These are phyloP conservation scores for Stenocarpella maydis DNA, from an alignment of 2,329 filamentous ascomycete species.

Conservation along the genomic window DNA sequence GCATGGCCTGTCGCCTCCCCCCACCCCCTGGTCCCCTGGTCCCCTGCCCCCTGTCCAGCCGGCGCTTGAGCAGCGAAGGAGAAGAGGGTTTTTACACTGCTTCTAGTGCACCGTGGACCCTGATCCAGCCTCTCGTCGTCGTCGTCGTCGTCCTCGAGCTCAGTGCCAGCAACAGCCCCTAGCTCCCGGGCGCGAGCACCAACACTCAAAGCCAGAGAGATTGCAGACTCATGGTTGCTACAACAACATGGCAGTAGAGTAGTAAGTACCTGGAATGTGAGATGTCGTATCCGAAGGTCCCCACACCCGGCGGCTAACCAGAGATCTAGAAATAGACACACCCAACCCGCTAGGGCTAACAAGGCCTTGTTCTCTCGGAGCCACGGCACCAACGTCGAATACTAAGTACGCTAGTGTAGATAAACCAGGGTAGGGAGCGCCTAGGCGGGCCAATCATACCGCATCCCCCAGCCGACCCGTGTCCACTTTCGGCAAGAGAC, in stretches of 20 bases:
- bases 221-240: background rate
- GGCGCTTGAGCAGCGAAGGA: constrained; percentile 29
- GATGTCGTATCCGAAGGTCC: too few relatives aligned
- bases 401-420: background rate
- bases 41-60: constrained; percentile 1
- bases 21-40: background rate
- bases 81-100: too few relatives aligned
- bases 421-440: background rate
- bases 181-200: too few relatives aligned
- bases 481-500: constrained; percentile 14
- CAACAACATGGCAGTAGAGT: too few relatives aligned
- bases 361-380: background rate
- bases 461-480: background rate
- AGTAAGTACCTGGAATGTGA: too few relatives aligned
- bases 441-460: background rate
- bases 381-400: background rate
- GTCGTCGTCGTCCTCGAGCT: too few relatives aligned
- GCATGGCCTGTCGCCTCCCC: constrained; percentile 16
- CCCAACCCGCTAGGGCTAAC: constrained; percentile 7
- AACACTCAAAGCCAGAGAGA: background rate
- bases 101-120: too few relatives aligned
- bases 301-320: constrained; percentile 16
- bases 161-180: background rate
- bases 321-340: constrained; percentile 21
- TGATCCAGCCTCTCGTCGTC: too few relatives aligned